Evolutionary conservation across 495 filamentous ascomycete species (phyloP), one percentile per base, ranked within the genome.

Genomic region (Aspergillus funiculosus): DNA sequence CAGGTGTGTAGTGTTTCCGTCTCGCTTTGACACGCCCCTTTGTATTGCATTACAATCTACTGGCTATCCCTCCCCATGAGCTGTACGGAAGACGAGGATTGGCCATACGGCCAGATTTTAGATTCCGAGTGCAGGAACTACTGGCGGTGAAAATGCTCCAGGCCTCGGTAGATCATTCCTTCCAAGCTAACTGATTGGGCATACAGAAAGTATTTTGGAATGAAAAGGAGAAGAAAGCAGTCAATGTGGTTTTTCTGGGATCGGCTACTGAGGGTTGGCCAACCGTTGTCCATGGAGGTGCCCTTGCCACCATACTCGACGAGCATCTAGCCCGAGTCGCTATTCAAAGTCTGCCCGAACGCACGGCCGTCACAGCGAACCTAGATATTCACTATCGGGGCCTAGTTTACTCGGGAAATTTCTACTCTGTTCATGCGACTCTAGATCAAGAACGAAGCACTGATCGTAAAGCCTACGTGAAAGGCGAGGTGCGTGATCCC

Each of bases 221-320:
- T 46, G 52, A 68, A 15, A 66, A 66, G 30, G 70, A 70, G 27
- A 58, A 70, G 31, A 64, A 64, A 46, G 49, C 75, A 3, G 48
- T 76, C 28, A 74, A 64, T 44, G 60, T 91, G 11, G 67, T 89
- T 13, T 83, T 67, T 58, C 75, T 91, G 29, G 87, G 87, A 22
- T 34, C 58, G 1, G 77, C 69, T 10, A 56, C 81, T 15, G 67
- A 78, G 24, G 86, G 87, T 2, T 90, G 84, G 83, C 86, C 85
- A n/a, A 76, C 75, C 2, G 67, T 88, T 15, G 79, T 83, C 39
- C 87, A 94, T 64, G 87, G 87, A 13, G 87, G 87, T 13, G 71
- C 74, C 2, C 69, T 87, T 27, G 86, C 80, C 3, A 89, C 83
- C 0, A 56, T 89, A 6, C 60, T 90, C 24, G 83, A 87, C 59